Percentiles rank a stretch among this genome's conserved stretches.
Conservation (phyloP, 768 basidiomycete genomes). For the Roridomyces roridus region DNA sequence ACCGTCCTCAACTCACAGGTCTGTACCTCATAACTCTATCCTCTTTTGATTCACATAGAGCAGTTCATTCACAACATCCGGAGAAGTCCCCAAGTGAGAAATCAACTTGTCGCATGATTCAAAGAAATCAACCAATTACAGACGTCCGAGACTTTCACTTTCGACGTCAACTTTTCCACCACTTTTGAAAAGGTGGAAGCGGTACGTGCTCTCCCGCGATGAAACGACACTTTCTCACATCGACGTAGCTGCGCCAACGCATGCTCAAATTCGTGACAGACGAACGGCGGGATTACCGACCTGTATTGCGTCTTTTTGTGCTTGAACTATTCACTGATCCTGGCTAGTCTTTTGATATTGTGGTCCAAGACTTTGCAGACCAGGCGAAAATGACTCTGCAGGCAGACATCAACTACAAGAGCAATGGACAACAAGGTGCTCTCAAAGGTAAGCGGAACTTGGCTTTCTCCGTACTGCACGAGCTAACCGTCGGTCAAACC, state of each 20-base stretch:
- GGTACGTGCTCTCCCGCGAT: neutral
- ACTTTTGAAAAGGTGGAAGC: slow-evolving; percentile 82
- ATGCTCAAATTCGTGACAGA: slow-evolving; percentile 81
- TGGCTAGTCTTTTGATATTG: too few species aligned
- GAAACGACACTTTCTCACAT: neutral
- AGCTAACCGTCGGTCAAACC: slow-evolving; percentile 21
- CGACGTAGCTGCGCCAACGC: slow-evolving; percentile 58
- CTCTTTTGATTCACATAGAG: slow-evolving; percentile 2
- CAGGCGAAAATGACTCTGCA: slow-evolving; percentile 75
- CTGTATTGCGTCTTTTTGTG: slow-evolving; percentile 48
- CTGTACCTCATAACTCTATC: neutral
- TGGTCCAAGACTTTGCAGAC: slow-evolving; percentile 68
- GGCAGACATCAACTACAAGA: slow-evolving; percentile 89
- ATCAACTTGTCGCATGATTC: neutral
- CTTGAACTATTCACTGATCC: too few species aligned
- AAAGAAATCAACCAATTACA: slow-evolving; percentile 16
- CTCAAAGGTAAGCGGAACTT: slow-evolving; percentile 56
- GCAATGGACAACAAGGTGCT: slow-evolving; percentile 82
- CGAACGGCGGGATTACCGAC: slow-evolving; percentile 78
- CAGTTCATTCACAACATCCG: slow-evolving; percentile 78
- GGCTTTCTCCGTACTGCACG: neutral
- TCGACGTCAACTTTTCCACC: slow-evolving; percentile 81
- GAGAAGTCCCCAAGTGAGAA: slow-evolving; percentile 66
- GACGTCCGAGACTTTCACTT: slow-evolving; percentile 84
- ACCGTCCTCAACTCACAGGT: slow-evolving; percentile 18